These are phyloP conservation scores for Syzygium aqueum DNA, from an alignment of 345 rosid species.

Conservation along the genomic window DNA sequence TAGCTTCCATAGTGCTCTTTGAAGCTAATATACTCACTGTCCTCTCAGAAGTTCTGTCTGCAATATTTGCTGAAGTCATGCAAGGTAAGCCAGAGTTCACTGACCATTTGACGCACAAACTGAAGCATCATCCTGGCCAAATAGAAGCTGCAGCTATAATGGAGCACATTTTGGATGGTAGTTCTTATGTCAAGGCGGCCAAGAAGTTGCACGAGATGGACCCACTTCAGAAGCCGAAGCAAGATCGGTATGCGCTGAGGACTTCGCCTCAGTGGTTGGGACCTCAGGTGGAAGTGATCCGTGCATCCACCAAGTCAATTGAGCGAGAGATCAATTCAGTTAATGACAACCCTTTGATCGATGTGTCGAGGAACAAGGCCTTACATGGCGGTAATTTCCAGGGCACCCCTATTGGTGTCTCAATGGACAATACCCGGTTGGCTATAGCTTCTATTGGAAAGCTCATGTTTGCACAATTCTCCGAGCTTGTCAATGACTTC, in stretches of 20 bases:
- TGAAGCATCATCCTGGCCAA: conserved; percentile 67
- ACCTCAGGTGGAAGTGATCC: conserved; percentile 50
- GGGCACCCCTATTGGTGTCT: conserved; percentile 65
- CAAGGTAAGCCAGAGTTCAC: conserved; percentile 53
- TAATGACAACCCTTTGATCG: conserved; percentile 40
- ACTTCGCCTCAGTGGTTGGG: conserved; percentile 64
- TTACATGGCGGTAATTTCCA: conserved; percentile 53
- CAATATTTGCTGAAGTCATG: conserved; percentile 54
- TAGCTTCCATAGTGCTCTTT: conserved; percentile 43
- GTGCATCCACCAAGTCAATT: conserved; percentile 39
- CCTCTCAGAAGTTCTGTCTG: conserved; percentile 42
- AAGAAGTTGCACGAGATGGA: conserved; percentile 35
- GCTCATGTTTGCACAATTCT: conserved; percentile 49
- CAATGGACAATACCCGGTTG: conserved; percentile 61
- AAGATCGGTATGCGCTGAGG: conserved; percentile 45
- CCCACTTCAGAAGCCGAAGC: conserved; percentile 50
- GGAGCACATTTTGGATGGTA: conserved; percentile 55
- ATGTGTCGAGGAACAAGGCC: conserved; percentile 35
- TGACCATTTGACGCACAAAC: conserved; percentile 50
- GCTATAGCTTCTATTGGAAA: conserved; percentile 64
- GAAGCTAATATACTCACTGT: conserved; percentile 40
- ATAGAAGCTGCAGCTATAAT: conserved; percentile 61
- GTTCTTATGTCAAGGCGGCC: conserved; percentile 43
- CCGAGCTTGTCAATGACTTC: conserved; percentile 38
- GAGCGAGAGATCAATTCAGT: conserved; percentile 68